phyloP scores from a whole-genome alignment of 83 land plant species.

The Diphasiastrum complanatum region DNA sequence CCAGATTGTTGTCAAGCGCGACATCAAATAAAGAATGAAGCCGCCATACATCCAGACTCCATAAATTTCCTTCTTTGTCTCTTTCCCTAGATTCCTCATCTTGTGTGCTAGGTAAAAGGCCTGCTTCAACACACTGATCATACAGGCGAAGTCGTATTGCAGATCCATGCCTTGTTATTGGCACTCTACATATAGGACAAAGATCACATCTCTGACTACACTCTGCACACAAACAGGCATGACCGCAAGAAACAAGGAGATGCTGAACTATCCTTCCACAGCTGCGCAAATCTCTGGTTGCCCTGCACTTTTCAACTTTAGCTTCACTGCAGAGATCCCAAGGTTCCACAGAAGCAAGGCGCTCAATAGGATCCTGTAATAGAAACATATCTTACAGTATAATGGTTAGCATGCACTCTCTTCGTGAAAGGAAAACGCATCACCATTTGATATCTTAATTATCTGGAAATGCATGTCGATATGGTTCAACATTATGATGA shows the following conservation, averaged over 20 bases:
- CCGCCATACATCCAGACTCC: slow-evolving; percentile 55
- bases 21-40: slow-evolving; percentile 86
- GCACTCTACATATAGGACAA: slow-evolving; percentile 82
- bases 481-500: too few species aligned
- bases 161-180: slow-evolving; percentile 39
- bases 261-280: slow-evolving; percentile 75
- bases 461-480: too few species aligned
- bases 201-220: slow-evolving; percentile 78
- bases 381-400: too few species aligned
- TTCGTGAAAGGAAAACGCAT: too few species aligned
- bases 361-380: slow-evolving; percentile 68
- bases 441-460: too few species aligned
- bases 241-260: slow-evolving; percentile 72
- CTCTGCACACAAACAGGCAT: slow-evolving; percentile 84
- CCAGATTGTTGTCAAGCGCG: slow-evolving; percentile 76
- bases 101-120: slow-evolving; percentile 48
- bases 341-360: slow-evolving; percentile 68
- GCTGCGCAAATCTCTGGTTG: slow-evolving; percentile 84
- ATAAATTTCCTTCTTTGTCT: slow-evolving; percentile 33
- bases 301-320: slow-evolving; percentile 81
- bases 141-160: slow-evolving; percentile 53
- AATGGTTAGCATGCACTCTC: too few species aligned
- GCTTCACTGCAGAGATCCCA: slow-evolving; percentile 76
- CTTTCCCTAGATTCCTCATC: slow-evolving; percentile 40
- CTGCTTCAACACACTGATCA: slow-evolving; percentile 71